These are phyloP conservation scores for Neurospora terricola DNA, from an alignment of 495 filamentous ascomycete species.

Conservation along the genomic window DNA sequence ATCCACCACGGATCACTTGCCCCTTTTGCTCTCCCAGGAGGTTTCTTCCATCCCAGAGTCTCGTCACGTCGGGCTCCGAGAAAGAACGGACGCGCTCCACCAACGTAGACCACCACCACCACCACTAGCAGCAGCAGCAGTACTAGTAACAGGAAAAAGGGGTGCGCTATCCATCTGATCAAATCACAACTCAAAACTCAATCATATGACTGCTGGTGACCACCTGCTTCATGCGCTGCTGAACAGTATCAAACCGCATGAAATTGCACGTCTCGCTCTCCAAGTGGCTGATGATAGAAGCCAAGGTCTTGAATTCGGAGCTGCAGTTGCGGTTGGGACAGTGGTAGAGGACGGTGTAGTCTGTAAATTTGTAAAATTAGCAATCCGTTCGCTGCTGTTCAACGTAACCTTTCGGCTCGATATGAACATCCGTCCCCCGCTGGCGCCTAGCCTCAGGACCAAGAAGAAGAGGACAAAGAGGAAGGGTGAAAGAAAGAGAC, in stretches of 20 bases:
- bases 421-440: neutral
- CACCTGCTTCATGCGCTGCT: conserved; percentile 12
- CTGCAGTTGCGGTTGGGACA: conserved; percentile 37
- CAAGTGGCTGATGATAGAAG: conserved; percentile 42
- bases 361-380: neutral
- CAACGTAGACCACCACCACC: neutral
- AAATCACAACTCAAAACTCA: neutral
- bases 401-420: neutral
- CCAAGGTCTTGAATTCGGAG: conserved; percentile 38
- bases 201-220: conserved; percentile 8
- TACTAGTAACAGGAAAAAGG: neutral
- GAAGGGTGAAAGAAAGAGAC: neutral
- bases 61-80: neutral
- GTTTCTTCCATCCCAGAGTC: too few relatives aligned
- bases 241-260: conserved; percentile 39
- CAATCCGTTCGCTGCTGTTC: neutral
- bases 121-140: neutral
- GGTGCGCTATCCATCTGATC: neutral
- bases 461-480: neutral
- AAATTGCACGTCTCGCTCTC: conserved; percentile 44
- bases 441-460: neutral
- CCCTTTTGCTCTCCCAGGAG: neutral
- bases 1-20: neutral
- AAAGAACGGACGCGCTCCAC: neutral
- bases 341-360: conserved; percentile 42